Conservation (phyloP, 352 stramenopile species). For the Globisporangium lucens region DNA sequence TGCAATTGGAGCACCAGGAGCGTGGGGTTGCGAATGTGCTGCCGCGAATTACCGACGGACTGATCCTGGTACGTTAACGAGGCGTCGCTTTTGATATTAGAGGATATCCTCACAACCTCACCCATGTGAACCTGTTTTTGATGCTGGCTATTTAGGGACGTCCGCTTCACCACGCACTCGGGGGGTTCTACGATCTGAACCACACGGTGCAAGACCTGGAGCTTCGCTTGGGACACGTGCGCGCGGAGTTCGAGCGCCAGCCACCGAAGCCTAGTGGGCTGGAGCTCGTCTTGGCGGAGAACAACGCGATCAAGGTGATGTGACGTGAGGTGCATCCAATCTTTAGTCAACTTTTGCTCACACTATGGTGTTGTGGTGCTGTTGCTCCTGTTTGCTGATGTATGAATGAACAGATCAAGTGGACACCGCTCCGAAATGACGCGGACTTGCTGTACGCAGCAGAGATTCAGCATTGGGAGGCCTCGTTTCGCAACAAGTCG, state of each 20-base stretch:
- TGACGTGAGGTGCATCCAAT: too few relatives aligned
- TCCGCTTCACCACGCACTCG: constrained; percentile 11
- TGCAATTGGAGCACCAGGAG: constrained; percentile 14
- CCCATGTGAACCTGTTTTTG: not conserved
- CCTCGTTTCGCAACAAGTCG: not conserved
- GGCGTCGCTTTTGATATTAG: not conserved
- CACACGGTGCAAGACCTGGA: constrained; percentile 13
- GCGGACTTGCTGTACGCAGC: constrained; percentile 28
- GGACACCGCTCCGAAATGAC: constrained; percentile 21
- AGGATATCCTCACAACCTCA: not conserved
- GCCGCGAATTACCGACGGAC: constrained; percentile 6
- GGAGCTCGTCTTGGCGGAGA: constrained; percentile 17
- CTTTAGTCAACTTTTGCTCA: not conserved
- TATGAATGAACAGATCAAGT: constrained; percentile 24
- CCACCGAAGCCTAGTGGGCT: constrained; percentile 22
- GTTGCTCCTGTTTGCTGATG: not conserved
- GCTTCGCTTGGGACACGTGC: constrained; percentile 14
- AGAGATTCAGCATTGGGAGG: constrained; percentile 24
- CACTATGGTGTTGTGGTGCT: not conserved
- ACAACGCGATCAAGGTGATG: constrained; percentile 31
- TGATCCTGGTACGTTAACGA: constrained; percentile 9
- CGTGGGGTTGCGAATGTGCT: not conserved
- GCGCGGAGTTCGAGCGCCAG: constrained; percentile 15
- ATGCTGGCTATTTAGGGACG: not conserved
- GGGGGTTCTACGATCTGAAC: constrained; percentile 5